phyloP scores from a whole-genome alignment of 352 stramenopile genomes.

The Pilasporangium apinafurcum region DNA sequence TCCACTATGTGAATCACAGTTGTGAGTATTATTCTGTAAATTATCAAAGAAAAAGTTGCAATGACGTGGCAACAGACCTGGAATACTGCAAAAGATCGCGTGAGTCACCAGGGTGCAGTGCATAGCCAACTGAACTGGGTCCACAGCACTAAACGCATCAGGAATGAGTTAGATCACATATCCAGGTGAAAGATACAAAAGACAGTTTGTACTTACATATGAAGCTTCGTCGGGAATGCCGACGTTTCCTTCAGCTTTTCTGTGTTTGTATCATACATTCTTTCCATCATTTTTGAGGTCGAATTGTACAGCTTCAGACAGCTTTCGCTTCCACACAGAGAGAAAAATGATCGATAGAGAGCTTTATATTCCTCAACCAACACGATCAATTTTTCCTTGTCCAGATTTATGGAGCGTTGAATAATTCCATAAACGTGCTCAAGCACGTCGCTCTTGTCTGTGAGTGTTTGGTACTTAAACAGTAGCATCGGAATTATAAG shows the following conservation, averaged over 20 bases:
- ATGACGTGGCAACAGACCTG: constrained; percentile 21
- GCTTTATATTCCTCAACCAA: constrained; percentile 43
- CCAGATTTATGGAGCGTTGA: constrained; percentile 21
- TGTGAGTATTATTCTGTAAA: no score
- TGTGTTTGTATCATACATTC: constrained; percentile 15
- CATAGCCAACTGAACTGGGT: constrained; percentile 54
- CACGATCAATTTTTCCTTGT: constrained; percentile 17
- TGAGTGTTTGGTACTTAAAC: constrained; percentile 36
- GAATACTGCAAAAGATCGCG: constrained; percentile 73
- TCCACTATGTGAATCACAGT: constrained; percentile 30
- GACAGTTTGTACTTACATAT: constrained; percentile 4
- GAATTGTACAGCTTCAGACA: constrained; percentile 9
- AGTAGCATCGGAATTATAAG: constrained; percentile 55
- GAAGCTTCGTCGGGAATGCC: constrained; percentile 9
- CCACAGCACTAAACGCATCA: constrained; percentile 7
- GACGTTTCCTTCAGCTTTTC: constrained; percentile 7
- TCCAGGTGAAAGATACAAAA: neutral
- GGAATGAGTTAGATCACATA: neutral
- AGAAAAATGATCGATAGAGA: constrained; percentile 51
- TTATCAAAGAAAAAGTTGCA: neutral
- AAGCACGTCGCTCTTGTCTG: constrained; percentile 22
- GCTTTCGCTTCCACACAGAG: constrained; percentile 12
- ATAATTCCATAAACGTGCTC: constrained; percentile 46
- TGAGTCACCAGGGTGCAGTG: constrained; percentile 80
- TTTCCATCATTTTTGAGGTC: constrained; percentile 13